Evolutionary conservation across 2,329 filamentous ascomycete genomes (phyloP).

Genomic region (Juglanconis sp.): DNA sequence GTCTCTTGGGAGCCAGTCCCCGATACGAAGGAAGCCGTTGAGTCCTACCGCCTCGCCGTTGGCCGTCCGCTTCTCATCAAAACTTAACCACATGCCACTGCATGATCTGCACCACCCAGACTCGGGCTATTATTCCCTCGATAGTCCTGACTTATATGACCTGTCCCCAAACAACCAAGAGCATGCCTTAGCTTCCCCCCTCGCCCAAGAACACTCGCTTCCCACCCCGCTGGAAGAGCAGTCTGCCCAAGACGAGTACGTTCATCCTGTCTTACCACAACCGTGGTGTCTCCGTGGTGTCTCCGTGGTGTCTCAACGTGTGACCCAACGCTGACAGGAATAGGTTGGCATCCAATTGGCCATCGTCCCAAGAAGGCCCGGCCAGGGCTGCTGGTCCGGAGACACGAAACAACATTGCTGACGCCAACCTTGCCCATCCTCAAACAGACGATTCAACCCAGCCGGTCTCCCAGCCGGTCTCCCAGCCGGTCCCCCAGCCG

Average conservation of each 20-base stretch:
- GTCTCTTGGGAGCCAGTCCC: conserved; percentile 23
- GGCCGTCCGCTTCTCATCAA: conserved; percentile 46
- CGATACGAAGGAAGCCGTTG: conserved; percentile 60
- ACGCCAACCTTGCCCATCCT: conserved; percentile 40
- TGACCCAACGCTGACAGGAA: conserved; percentile 22
- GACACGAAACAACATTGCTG: conserved; percentile 36
- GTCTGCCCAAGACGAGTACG: conserved; percentile 17
- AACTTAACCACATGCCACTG: conserved; percentile 30
- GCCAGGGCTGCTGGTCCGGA: conserved; percentile 23
- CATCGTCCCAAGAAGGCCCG: conserved; percentile 18
- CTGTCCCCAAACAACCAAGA: conserved; percentile 30
- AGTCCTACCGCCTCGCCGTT: conserved; percentile 53
- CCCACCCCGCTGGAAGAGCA: conserved; percentile 7
- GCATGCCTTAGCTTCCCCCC: conserved; percentile 26
- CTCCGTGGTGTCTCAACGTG: too few relatives aligned
- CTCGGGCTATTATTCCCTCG: conserved; percentile 52
- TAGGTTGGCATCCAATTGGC: conserved; percentile 19
- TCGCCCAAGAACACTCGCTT: neutral
- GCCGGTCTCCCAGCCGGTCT: neutral
- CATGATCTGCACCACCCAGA: conserved; percentile 46
- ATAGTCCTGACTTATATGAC: conserved; percentile 62
- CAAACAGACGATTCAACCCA: conserved; percentile 33
- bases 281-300: neutral
- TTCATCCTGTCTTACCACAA: neutral
- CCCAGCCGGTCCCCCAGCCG: conserved; percentile 20